Evolutionary conservation across 2,329 filamentous ascomycete genomes (phyloP), one percentile per base, ranked within the genome.

Genomic region (Cercospora canescens): DNA sequence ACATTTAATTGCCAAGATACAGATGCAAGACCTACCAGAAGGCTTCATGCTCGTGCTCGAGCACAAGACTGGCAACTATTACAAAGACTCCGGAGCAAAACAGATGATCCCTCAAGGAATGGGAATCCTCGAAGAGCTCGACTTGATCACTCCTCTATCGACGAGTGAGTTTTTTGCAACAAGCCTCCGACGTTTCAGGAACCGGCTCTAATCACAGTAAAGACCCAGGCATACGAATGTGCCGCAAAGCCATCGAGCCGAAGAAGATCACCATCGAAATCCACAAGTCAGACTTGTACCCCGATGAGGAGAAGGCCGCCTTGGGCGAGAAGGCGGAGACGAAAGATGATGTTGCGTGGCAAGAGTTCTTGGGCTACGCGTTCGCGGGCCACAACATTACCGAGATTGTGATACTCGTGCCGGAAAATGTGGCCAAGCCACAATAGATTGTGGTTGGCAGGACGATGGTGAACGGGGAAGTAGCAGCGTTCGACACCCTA

Each of bases 281-380:
- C 57, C 66, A 63, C 61, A 67, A 67, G 48, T 41, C 62, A 4
- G 67, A 70, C 18, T 59, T 71, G 24, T 58, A 67, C 26, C 39
- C 26, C 37, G 62, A 67, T 24, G 65, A 60, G 2, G 63, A 67
- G 48, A 63, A 64, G 30, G 60, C 41, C 12, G 56, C 21, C 35
- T 45, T 57, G 54, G 18, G 11, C 32, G 58, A 28, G 54, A 60
- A 26, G 39, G 21, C 21, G 18, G n/a, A 6, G 34, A 11, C 5
- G 56, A 66, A 24, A 35, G 61, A 67, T 2, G 66, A 69, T 45
- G 59, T 63, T 3, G 65, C 66, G n/a, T 70, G 68, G 68, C 60
- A 32, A 21, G 61, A 60, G 3, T 69, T 67, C 48, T 32, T 70
- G 12, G 64, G 63, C 1, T 60, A 64, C 32, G 62, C 61, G n/a